Evolutionary conservation across 176 grass and related monocot genomes (phyloP).

Genomic region (Ananas comosus): DNA sequence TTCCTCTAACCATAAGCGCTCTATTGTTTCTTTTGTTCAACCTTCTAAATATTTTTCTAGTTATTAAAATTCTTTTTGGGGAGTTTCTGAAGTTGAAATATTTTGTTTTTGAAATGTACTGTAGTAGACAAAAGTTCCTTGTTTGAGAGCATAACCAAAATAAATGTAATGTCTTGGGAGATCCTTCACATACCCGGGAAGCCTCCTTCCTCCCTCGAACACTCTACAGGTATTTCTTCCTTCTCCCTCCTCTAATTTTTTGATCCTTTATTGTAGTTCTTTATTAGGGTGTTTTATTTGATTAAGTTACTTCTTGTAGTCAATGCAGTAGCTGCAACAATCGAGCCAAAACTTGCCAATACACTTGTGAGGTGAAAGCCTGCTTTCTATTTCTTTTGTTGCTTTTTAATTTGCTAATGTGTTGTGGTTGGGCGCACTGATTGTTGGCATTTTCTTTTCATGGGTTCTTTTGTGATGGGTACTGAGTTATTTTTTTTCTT

Average conservation of each 20-base stretch:
- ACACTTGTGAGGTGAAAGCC: constrained; percentile 18
- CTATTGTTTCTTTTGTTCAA: too few relatives aligned
- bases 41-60: too few relatives aligned
- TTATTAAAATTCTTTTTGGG: too few relatives aligned
- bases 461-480: background rate
- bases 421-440: background rate
- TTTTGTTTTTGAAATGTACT: too few relatives aligned
- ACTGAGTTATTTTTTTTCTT: background rate
- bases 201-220: constrained; percentile 11
- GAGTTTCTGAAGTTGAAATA: too few relatives aligned
- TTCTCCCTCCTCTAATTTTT: background rate
- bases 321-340: constrained; percentile 19
- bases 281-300: background rate
- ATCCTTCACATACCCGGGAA: constrained; percentile 23
- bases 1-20: too few relatives aligned
- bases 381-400: background rate
- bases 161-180: constrained; percentile 15
- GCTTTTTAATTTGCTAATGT: background rate
- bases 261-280: background rate
- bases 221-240: constrained; percentile 20
- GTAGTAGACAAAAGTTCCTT: background rate
- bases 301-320: constrained; percentile 19
- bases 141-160: background rate
- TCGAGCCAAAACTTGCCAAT: constrained; percentile 28
- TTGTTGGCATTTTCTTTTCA: background rate